Evolutionary conservation across 176 grass and related monocot genomes (phyloP).

Genomic region (Saccharum spontaneum): DNA sequence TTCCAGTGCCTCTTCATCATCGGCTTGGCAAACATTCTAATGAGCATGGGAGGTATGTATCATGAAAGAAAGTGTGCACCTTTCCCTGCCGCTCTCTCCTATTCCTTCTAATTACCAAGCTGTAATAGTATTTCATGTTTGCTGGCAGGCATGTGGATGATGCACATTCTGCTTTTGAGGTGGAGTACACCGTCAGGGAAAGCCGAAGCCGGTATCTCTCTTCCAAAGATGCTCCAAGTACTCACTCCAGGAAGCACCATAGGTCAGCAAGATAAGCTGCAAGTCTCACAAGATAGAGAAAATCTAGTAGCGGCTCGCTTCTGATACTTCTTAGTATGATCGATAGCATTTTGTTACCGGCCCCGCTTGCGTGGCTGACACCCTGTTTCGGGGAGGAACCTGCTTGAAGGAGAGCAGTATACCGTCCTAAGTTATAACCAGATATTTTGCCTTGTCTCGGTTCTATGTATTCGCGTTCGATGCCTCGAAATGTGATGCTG

Average conservation of each 20-base stretch:
- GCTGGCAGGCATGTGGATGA: slow-evolving; percentile 25
- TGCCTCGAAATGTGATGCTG: neutral
- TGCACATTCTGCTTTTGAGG: slow-evolving; percentile 37
- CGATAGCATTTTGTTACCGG: neutral
- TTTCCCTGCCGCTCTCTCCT: neutral
- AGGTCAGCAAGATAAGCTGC: slow-evolving; percentile 42
- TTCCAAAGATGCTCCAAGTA: slow-evolving; percentile 18
- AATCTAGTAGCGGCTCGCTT: slow-evolving; percentile 20
- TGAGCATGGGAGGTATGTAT: slow-evolving; percentile 43
- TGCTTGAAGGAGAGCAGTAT: neutral
- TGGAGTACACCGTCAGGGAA: slow-evolving; percentile 39
- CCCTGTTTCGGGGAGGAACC: neutral
- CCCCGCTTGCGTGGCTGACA: neutral
- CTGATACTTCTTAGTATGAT: slow-evolving; percentile 21
- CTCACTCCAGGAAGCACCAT: slow-evolving; percentile 39
- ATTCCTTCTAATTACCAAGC: neutral
- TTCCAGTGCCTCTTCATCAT: slow-evolving; percentile 21
- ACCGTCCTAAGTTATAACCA: slow-evolving; percentile 12
- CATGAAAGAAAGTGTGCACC: neutral
- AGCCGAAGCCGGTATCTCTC: slow-evolving; percentile 37
- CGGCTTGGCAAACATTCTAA: slow-evolving; percentile 23
- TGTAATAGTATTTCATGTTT: neutral
- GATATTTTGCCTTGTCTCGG: slow-evolving; percentile 2
- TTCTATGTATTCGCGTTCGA: neutral
- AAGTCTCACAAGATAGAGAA: slow-evolving; percentile 20